These are phyloP conservation scores for Metschnikowia picachoensis DNA, from an alignment of 805 yeast genomes.

Conservation along the genomic window DNA sequence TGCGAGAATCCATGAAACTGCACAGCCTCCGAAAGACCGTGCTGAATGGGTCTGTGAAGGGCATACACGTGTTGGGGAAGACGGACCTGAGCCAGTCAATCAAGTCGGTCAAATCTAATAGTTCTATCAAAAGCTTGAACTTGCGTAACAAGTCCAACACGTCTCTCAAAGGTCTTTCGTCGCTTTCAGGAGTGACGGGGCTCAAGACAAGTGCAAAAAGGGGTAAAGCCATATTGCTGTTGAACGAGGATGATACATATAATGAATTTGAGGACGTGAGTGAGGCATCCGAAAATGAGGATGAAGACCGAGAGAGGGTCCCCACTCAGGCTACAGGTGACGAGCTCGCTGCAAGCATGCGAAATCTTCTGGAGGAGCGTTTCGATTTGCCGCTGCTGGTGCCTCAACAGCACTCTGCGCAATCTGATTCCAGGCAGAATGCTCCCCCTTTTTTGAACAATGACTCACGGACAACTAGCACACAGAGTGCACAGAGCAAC, in stretches of 20 bases:
- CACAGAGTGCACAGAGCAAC: not conserved
- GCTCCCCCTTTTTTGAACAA: not conserved
- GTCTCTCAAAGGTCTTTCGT: constrained; percentile 8
- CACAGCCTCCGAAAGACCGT: constrained; percentile 13
- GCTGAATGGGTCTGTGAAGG: constrained; percentile 13
- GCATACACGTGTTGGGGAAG: constrained; percentile 5
- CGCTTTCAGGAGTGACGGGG: constrained; percentile 20
- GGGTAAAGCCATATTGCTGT: constrained; percentile 36
- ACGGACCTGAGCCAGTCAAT: constrained; percentile 18
- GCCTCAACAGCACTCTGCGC: not conserved
- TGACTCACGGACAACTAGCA: not conserved
- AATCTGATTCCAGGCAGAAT: not conserved
- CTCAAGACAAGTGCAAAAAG: constrained; percentile 35
- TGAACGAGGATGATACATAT: constrained; percentile 35
- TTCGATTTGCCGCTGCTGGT: not conserved
- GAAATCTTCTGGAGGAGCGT: too few species aligned
- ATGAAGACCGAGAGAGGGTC: not conserved
- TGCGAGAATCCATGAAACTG: constrained; percentile 14
- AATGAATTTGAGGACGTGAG: constrained; percentile 37
- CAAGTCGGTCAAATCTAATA: constrained; percentile 29
- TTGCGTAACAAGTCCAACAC: constrained; percentile 4
- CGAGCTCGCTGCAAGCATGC: too few species aligned
- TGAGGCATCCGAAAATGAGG: constrained; percentile 17
- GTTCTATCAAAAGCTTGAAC: constrained; percentile 31
- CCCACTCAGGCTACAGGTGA: too few species aligned